Evolutionary conservation across 257 asterid species (phyloP), one percentile per base, ranked within the genome.

Genomic region (Solanum medicagineum): DNA sequence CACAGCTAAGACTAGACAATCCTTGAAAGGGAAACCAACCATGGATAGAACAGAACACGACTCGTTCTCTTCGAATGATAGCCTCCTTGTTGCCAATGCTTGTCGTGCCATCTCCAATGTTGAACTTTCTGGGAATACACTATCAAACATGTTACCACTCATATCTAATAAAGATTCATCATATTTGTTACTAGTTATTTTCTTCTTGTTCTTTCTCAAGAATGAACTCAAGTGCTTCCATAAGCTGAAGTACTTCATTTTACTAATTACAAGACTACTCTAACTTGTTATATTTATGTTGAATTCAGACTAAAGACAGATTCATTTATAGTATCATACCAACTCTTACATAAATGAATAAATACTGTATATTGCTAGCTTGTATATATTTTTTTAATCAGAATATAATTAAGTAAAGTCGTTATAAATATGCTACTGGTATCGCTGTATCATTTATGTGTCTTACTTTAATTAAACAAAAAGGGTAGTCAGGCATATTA

Each of bases 11-110:
- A 84, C 59, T 47, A 51, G 1, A 44, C 83, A 84, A 47, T 84
- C 74, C 71, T 84, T 84, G 83, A 84, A 84, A 7, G 83, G 86
- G 47, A 84, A 84, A 40, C 59, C 73, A 42, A 20, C 68, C 81
- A 62, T 57, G 8, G 86, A 40, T 45, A 84, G 79, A 24, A 71
- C 65, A 1, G 86, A 84, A 84, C 86, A 69, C 19, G 86, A 84
- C 5, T 84, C 86, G 14, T 84, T 70, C 36, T 26, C 29, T 63
- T 84, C 86, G 29, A 84, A 73, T 10, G 86, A 71, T 32, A 84
- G 29, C 19, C 86, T 84, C 40, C 69, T 84, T 26, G 86, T 71
- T 24, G 81, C 74, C 86, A 84, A 44, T 11, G 86, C 83, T 63
- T 71, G 71, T 14, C n/a, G 36, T 15, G 82, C 82, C 82, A 77